Evolutionary conservation across 176 grass and related monocot species (phyloP).

Genomic region (Urochloa ruziziensis): DNA sequence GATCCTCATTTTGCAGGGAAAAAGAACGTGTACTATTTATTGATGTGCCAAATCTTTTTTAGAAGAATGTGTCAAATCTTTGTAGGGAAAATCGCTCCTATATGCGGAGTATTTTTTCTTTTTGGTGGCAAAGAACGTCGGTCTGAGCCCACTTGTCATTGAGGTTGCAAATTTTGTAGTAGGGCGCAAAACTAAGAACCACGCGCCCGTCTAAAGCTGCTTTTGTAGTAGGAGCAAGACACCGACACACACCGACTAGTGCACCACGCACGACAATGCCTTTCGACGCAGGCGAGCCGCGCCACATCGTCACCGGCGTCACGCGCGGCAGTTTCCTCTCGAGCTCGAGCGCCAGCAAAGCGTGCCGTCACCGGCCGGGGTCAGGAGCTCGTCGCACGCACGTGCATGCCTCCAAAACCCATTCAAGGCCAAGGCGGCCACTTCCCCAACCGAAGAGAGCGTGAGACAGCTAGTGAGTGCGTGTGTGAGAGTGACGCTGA

Average conservation of each 20-base stretch:
- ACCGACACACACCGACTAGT: background rate
- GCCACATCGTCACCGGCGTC: background rate
- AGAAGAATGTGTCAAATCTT: no score
- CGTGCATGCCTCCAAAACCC: conserved; percentile 15
- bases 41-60: no score
- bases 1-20: no score
- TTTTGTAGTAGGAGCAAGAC: no score
- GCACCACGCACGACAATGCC: background rate
- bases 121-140: no score
- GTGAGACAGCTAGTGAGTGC: background rate
- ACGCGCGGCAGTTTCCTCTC: conserved; percentile 10
- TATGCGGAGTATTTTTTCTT: no score
- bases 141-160: no score
- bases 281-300: background rate
- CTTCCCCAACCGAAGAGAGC: background rate
- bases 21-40: no score
- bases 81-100: no score
- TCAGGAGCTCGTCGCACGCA: background rate
- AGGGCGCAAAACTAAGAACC: no score
- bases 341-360: background rate
- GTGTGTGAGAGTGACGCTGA: background rate
- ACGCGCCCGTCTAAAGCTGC: no score
- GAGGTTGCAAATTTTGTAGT: no score
- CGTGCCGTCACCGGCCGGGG: background rate
- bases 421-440: background rate